Conservation (phyloP, 2,329 filamentous ascomycete species). For the Leptosphaerulina australis region DNA sequence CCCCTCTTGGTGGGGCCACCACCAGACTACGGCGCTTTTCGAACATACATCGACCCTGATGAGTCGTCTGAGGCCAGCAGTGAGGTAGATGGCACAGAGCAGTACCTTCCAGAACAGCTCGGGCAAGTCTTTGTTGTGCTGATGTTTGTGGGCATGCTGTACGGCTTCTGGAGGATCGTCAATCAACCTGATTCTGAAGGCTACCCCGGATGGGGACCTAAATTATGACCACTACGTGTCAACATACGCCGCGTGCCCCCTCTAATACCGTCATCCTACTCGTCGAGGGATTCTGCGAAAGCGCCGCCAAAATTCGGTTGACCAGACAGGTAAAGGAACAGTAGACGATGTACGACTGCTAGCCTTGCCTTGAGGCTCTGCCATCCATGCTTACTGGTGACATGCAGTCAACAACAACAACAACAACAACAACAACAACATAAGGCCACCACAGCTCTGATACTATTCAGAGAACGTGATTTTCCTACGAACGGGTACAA, state of each 20-base stretch:
- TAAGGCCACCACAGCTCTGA: no score
- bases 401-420: no score
- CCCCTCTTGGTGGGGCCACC: constrained; percentile 41
- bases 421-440: no score
- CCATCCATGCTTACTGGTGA: no score
- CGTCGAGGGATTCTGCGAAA: no score
- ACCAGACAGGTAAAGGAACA: no score
- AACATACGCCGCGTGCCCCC: not conserved
- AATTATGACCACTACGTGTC: not conserved
- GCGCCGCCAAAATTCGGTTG: no score
- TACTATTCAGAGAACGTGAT: no score
- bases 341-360: no score
- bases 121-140: constrained; percentile 38
- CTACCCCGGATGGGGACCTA: not conserved
- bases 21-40: constrained; percentile 41
- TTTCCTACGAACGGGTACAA: no score
- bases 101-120: constrained; percentile 36
- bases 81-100: constrained; percentile 31
- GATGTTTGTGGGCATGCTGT: constrained; percentile 38
- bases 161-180: constrained; percentile 40
- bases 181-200: constrained; percentile 23
- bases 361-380: no score
- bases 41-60: constrained; percentile 35
- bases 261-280: not conserved
- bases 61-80: constrained; percentile 40